A percentile compares a stretch with the other conserved stretches of the same genome.
Conservation (phyloP, 345 rosid genomes). For the Eucalyptus regnans region DNA sequence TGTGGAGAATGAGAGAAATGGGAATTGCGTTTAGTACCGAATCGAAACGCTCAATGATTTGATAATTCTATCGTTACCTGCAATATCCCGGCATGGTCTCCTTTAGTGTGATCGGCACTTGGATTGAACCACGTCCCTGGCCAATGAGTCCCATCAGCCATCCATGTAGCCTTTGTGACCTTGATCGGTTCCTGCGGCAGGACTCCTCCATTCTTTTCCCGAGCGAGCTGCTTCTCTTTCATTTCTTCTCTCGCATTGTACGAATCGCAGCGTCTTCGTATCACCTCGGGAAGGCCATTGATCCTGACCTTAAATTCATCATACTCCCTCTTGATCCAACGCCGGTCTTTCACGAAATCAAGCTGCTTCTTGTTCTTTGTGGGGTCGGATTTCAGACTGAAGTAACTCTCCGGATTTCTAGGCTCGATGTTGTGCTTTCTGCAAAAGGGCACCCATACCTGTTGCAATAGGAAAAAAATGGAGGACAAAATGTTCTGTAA, state of each 20-base stretch:
- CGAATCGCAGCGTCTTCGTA: conserved; percentile 54
- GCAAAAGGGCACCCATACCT: conserved; percentile 86
- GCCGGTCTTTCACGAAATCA: conserved; percentile 86
- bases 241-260: conserved; percentile 45
- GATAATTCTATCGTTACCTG: conserved; percentile 11
- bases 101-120: conserved; percentile 58
- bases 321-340: conserved; percentile 96
- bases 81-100: conserved; percentile 87
- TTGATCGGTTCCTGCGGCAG: conserved; percentile 34
- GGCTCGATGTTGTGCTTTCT: conserved; percentile 90
- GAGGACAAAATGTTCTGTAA: neutral
- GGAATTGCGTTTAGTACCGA: neutral
- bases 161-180: conserved; percentile 75
- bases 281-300: conserved; percentile 73
- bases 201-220: conserved; percentile 51
- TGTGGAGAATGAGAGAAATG: neutral
- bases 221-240: conserved; percentile 42
- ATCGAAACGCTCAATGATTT: neutral
- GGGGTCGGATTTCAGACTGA: conserved; percentile 56
- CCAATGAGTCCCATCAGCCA: conserved; percentile 99
- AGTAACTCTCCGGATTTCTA: conserved; percentile 87
- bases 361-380: conserved; percentile 72
- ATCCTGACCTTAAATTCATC: conserved; percentile 95
- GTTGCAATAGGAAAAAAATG: neutral
- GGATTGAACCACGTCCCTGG: conserved; percentile 85